phyloP scores from a whole-genome alignment of 2,329 filamentous ascomycete genomes.

The Microthyrium microscopicum region DNA sequence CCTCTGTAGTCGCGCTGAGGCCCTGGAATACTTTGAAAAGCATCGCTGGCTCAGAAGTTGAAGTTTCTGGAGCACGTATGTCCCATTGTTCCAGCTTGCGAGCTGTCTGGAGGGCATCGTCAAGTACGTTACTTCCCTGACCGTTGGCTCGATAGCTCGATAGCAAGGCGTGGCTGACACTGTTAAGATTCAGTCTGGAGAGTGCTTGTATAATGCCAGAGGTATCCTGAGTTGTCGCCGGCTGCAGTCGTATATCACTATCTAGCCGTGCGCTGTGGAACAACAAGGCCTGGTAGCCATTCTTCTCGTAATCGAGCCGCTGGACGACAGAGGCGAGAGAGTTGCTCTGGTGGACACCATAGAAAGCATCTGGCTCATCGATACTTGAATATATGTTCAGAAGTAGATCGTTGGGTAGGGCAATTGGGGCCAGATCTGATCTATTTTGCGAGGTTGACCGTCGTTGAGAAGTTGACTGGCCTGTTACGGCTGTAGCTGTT shows the following conservation, averaged over 20 bases:
- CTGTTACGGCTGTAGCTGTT: conserved; percentile 36
- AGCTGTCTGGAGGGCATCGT: conserved; percentile 63
- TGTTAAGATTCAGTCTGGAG: conserved; percentile 66
- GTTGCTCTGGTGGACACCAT: conserved; percentile 67
- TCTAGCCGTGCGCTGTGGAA: conserved; percentile 88
- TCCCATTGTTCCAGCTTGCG: conserved; percentile 85
- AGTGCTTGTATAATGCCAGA: conserved; percentile 61
- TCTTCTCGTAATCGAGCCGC: conserved; percentile 74
- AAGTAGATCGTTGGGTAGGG: conserved; percentile 48
- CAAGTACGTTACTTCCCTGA: conserved; percentile 40
- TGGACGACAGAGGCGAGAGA: conserved; percentile 63
- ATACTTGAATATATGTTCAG: conserved; percentile 78
- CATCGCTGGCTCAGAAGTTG: conserved; percentile 46
- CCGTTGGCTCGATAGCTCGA: conserved; percentile 47
- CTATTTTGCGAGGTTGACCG: not conserved
- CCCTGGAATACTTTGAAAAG: conserved; percentile 71
- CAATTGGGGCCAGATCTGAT: conserved; percentile 12
- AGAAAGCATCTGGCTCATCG: conserved; percentile 91
- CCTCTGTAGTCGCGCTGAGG: conserved; percentile 49
- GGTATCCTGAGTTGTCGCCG: conserved; percentile 42
- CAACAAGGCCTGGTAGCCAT: conserved; percentile 71
- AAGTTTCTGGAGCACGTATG: conserved; percentile 52
- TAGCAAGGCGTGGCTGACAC: conserved; percentile 65
- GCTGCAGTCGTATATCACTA: conserved; percentile 52
- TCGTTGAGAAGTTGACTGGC: conserved; percentile 10